Base-by-base conservation (phyloP, 257 asterid genomes). In the Scutellaria minor region DNA sequence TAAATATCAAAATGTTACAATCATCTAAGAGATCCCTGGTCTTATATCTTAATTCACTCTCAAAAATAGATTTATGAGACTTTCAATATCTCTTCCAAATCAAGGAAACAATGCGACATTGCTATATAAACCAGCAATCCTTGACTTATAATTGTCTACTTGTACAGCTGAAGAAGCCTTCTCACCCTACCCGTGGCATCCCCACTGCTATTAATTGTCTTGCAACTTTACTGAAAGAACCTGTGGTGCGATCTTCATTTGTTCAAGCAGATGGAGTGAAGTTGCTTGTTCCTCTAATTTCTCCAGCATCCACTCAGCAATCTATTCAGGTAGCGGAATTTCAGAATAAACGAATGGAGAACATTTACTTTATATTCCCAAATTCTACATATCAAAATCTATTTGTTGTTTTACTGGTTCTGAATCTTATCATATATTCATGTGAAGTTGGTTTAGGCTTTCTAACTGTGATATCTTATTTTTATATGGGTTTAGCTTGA, bases 251-350 rank as follows among this genome's bases (percentile, higher is more conserved):
- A 78, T 85, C 88, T 74, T 85, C 88, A 72, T 93, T 93, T 83
- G 97, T 93, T 83, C 93, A 87, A 87, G 88, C 81, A 73, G 95
- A 86, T 78, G 98, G 98, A 66, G 96, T 93, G 75, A 90, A 88
- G 86, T 81, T 90, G 80, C 90, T 93, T 64, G 78, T 87, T 78
- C 97, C 97, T 70, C 81, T 90, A 52, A 90, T 93, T 81, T 75
- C 89, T 83, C 97, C 98, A 68, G 97, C 93, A 66, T 90, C 98
- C 69, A 90, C 90, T 72, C 98, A 93, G 76, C 98, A 93, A 83
- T 93, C 98, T 62, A 90, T 85, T 67, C 98, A 93, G 96, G 97
- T 93, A 79, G 70, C 44, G 15, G 5, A 22, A 48, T 15, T 73
- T 74, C 72, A 47, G 39, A 71, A 35, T 72, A 51, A 18, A n/a